phyloP scores from a whole-genome alignment of 2,329 filamentous ascomycete genomes.

The Fusarium redolens region DNA sequence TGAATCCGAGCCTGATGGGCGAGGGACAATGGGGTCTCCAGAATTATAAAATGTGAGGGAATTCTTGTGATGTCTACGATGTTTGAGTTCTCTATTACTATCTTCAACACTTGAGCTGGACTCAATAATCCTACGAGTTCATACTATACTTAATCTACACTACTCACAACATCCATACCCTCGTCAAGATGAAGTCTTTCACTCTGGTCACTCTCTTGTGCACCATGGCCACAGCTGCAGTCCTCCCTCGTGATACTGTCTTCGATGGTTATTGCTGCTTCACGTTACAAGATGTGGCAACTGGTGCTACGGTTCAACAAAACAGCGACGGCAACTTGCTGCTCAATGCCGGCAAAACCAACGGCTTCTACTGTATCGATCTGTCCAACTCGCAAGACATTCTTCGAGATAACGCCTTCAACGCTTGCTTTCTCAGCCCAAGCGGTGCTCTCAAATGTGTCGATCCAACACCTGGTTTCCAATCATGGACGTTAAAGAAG shows the following conservation, averaged over 20 bases:
- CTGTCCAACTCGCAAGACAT: slow-evolving; percentile 39
- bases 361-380: slow-evolving; percentile 50
- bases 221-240: slow-evolving; percentile 37
- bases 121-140: slow-evolving; percentile 9
- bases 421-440: slow-evolving; percentile 49
- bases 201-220: slow-evolving; percentile 35
- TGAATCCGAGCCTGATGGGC: slow-evolving; percentile 1
- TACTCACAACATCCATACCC: neutral
- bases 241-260: slow-evolving; percentile 38
- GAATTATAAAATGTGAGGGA: slow-evolving; percentile 24
- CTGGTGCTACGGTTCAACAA: slow-evolving; percentile 44
- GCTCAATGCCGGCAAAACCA: slow-evolving; percentile 37
- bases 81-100: neutral
- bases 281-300: slow-evolving; percentile 43
- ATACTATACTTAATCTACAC: neutral
- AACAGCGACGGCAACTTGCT: slow-evolving; percentile 44
- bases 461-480: slow-evolving; percentile 47
- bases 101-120: slow-evolving; percentile 15
- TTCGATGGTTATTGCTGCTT: slow-evolving; percentile 48
- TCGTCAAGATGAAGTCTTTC: slow-evolving; percentile 35
- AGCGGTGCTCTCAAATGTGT: slow-evolving; percentile 47
- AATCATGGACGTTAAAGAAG: slow-evolving; percentile 44
- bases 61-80: slow-evolving; percentile 1
- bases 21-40: neutral
- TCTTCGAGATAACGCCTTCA: slow-evolving; percentile 45